Base-by-base conservation (phyloP, 1,284 basidiomycete genomes). In the Cryptococcus hybrid region DNA sequence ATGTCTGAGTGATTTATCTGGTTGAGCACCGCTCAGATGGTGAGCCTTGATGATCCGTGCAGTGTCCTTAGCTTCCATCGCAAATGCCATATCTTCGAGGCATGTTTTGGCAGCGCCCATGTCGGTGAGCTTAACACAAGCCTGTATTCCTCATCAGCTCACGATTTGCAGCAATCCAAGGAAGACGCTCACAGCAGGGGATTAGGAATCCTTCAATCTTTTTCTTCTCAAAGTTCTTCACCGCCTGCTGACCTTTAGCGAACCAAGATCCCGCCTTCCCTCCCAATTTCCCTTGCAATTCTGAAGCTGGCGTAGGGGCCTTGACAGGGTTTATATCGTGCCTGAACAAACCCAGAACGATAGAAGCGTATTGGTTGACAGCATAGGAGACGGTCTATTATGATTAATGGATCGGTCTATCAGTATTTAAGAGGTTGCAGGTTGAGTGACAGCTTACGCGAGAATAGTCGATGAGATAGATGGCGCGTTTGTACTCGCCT, bases 401-500 rank as follows among this genome's bases (percentile, higher is more conserved):
- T 4, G 18, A 18, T 24, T 24, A 24, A 24, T 24, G 24, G 24
- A 24, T 24, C 35, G 15, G 34, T 48, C 37, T 34, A 38, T 46
- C 13, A 45, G 52, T 15, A 37, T n/a, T 42, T n/a, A 11, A 35
- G 13, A 54, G 13, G 38, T 24, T 24, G 24, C 13, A 5, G 12
- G 15, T 24, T 49, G n/a, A n/a, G 36, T n/a, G 30, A 18, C 11
- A 4, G 54, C 65, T 62, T 39, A 70, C 71, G 66, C 73, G 76
- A 8, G 76, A 73, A 43, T 78, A 58, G 56, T 79, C 77, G 52
- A 76, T 73, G n/a, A 77, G 62, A 59, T 74, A 78, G 8, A 74
- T 59, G 1, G 75, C 74, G n/a, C 75, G 70, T 52, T 70, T 73
- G 61, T 76, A 74, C 58, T 76, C 74, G 39, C 67, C 62, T 35